phyloP scores from a whole-genome alignment of 495 filamentous ascomycete genomes.

The Trypethelium eluteriae region DNA sequence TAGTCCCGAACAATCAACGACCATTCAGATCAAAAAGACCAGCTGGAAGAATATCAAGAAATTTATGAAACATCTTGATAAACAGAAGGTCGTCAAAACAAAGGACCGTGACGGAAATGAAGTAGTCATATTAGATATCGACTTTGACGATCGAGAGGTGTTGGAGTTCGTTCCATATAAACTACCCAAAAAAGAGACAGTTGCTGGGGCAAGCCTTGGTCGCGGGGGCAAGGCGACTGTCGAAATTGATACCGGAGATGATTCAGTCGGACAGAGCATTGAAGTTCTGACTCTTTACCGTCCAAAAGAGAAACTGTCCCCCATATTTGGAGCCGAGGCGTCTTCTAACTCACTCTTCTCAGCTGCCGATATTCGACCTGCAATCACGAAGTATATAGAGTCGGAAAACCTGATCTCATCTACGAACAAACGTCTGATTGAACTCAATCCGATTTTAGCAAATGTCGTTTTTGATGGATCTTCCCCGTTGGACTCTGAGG shows the following conservation, averaged over 20 bases:
- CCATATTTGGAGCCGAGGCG: conserved; percentile 47
- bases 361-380: conserved; percentile 44
- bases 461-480: conserved; percentile 50
- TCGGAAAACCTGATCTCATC: conserved; percentile 41
- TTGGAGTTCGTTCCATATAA: conserved; percentile 56
- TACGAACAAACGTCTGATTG: conserved; percentile 58
- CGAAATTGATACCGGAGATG: conserved; percentile 38
- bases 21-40: conserved; percentile 64
- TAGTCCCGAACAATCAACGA: conserved; percentile 47
- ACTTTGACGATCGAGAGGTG: conserved; percentile 52
- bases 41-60: conserved; percentile 69
- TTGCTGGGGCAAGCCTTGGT: conserved; percentile 34
- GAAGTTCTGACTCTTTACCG: conserved; percentile 48
- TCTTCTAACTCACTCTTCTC: conserved; percentile 48
- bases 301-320: conserved; percentile 50
- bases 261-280: conserved; percentile 51
- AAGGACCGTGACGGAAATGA: conserved; percentile 63
- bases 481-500: conserved; percentile 47
- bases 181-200: conserved; percentile 49
- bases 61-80: conserved; percentile 65
- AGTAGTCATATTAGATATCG: conserved; percentile 58
- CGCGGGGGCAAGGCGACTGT: conserved; percentile 41
- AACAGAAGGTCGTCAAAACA: conserved; percentile 52
- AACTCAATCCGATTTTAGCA: conserved; percentile 55
- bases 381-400: conserved; percentile 47